Evolutionary conservation across 352 stramenopile genomes (phyloP), one percentile per base, ranked within the genome.

Genomic region (Globisporangium cystogenes): DNA sequence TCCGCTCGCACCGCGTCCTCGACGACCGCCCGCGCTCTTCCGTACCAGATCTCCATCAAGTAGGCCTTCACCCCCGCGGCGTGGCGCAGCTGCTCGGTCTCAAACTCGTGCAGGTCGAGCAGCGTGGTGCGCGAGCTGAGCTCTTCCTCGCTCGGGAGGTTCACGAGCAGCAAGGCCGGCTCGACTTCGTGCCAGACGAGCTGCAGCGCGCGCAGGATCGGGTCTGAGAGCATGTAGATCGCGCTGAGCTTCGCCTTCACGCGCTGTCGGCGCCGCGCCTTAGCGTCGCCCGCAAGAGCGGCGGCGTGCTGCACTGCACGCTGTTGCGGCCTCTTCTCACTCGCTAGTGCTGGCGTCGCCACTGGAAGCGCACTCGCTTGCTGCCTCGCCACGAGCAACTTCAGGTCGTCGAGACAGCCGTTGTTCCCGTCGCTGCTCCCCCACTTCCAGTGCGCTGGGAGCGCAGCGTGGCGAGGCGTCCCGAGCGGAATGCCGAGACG

Each of bases 381-480:
- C 21, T 43, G 35, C 24, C 48, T 54, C 23, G 23, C 26, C 4
- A 45, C 67, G 35, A 90, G 48, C 26, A 50, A 16, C 52, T 83
- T 82, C 14, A 90, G 57, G 51, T 90, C 76, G 11, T 21, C 35
- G 40, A 83, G 60, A 26, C 70, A 86, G 3, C 79, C 74, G 24
- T 85, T 86, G 4, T 51, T 48, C 1, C 69, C 71, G 29, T 60
- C 60, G 35, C 65, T 84, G 48, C 79, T 67, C 0, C 80, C 78
- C 82, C 82, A 93, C 49, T 76, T 76, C 80, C 80, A 93, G 23
- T 82, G 67, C 3, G 41, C 15, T 1, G 82, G 82, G 4, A 88
- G 60, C 27, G 44, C 47, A 1, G 65, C 74, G 29, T 85, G 65
- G 1, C 21, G 16, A 1, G 82, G 77, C 0, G 78, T 73, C 14